Evolutionary conservation across 768 basidiomycete species (phyloP).

Genomic region (Paxillus rubicundulus): DNA sequence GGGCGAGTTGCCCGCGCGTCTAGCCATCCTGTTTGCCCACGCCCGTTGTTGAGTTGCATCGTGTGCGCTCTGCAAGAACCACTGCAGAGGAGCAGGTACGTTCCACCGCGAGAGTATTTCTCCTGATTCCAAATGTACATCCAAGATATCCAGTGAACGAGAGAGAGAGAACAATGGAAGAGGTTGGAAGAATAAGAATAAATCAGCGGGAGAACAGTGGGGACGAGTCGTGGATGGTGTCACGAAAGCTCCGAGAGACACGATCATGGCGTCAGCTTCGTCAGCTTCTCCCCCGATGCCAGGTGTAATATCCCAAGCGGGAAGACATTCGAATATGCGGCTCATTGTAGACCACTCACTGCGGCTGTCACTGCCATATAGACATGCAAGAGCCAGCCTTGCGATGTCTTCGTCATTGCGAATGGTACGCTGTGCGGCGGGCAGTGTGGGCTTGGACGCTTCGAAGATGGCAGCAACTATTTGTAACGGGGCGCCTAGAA

Average conservation of each 20-base stretch:
- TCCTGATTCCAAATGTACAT: slow-evolving; percentile 91
- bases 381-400: slow-evolving; percentile 78
- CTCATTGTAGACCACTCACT: slow-evolving; percentile 85
- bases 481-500: slow-evolving; percentile 65
- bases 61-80: slow-evolving; percentile 80
- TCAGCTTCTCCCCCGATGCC: slow-evolving; percentile 66
- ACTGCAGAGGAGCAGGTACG: slow-evolving; percentile 78
- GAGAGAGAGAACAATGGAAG: slow-evolving; percentile 75
- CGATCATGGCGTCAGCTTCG: slow-evolving; percentile 76
- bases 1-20: slow-evolving; percentile 55
- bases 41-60: slow-evolving; percentile 70
- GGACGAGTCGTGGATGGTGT: slow-evolving; percentile 64
- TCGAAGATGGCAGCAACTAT: slow-evolving; percentile 79
- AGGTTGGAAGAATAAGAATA: slow-evolving; percentile 80
- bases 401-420: slow-evolving; percentile 81
- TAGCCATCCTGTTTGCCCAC: slow-evolving; percentile 85
- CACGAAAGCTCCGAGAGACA: slow-evolving; percentile 78
- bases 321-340: slow-evolving; percentile 91
- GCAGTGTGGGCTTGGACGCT: slow-evolving; percentile 86
- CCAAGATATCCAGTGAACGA: slow-evolving; percentile 82
- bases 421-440: slow-evolving; percentile 67
- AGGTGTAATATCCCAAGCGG: slow-evolving; percentile 72
- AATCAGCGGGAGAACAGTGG: slow-evolving; percentile 59
- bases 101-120: slow-evolving; percentile 90
- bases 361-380: slow-evolving; percentile 78